Conservation (phyloP, 2,329 filamentous ascomycete species). For the Pestalotiopsis sp. region DNA sequence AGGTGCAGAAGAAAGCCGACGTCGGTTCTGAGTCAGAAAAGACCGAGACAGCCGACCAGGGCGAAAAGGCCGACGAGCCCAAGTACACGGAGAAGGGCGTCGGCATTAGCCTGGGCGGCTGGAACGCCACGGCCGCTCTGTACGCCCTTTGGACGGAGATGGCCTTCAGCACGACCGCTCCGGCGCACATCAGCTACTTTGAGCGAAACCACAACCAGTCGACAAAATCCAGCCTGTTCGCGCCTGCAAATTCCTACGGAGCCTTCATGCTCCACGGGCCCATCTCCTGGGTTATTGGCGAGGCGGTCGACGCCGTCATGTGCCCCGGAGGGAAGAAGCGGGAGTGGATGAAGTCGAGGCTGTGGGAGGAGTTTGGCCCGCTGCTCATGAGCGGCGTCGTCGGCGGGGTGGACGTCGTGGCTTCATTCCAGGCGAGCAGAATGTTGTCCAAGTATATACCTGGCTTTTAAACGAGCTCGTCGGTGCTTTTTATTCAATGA, state of each 20-base stretch:
- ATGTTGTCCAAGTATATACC: conserved; percentile 11
- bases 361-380: conserved; percentile 7
- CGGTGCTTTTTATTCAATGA: not conserved
- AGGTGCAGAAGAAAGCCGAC: not conserved
- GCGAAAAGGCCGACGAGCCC: not conserved
- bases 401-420: conserved; percentile 4
- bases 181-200: not conserved
- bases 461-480: not conserved
- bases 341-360: conserved; percentile 8
- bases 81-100: not conserved
- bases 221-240: conserved; percentile 5
- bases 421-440: not conserved
- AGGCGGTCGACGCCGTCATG: conserved; percentile 4
- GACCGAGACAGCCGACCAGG: not conserved
- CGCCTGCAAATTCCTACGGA: conserved; percentile 11
- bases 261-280: conserved; percentile 12
- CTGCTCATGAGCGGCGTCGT: conserved; percentile 5
- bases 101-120: not conserved
- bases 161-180: conserved; percentile 8
- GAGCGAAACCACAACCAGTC: conserved; percentile 9
- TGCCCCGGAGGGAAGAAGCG: conserved; percentile 2
- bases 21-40: not conserved
- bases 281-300: conserved; percentile 10
- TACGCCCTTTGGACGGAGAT: conserved; percentile 11
- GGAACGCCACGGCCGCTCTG: conserved; percentile 8